Evolutionary conservation across 306 rosid species (phyloP).

Genomic region (Begonia fuchsioides): DNA sequence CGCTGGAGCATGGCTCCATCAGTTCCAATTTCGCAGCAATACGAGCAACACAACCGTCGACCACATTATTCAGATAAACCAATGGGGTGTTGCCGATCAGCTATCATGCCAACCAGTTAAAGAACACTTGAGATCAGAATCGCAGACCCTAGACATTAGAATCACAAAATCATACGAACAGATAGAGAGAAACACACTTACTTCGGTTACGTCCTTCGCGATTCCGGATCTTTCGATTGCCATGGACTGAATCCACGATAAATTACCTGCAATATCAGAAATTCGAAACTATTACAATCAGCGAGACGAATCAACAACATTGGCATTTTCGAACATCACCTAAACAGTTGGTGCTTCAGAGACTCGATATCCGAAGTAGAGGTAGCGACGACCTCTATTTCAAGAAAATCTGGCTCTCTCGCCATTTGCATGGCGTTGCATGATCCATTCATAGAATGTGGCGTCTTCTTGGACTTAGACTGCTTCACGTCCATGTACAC

Average conservation of each 20-base stretch:
- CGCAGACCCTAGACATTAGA: no score
- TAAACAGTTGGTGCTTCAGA: background rate
- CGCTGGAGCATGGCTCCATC: conserved; percentile 78
- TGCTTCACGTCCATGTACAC: no score
- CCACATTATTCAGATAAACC: conserved; percentile 49
- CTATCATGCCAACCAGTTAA: conserved; percentile 10
- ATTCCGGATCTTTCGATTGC: conserved; percentile 38
- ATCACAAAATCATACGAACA: no score
- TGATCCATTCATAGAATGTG: no score
- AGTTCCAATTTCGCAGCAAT: conserved; percentile 58
- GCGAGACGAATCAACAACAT: background rate
- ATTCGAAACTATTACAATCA: background rate
- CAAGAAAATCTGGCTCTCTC: no score
- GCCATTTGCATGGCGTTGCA: no score
- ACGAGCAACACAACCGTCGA: conserved; percentile 53
- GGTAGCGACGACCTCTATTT: no score
- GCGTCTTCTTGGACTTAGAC: no score
- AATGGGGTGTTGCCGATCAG: conserved; percentile 69
- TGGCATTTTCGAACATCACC: conserved; percentile 4
- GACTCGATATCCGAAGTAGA: background rate
- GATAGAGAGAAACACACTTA: conserved; percentile 14
- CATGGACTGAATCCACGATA: conserved; percentile 25
- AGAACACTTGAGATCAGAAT: background rate
- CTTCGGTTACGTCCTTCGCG: conserved; percentile 65
- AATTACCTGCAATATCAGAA: background rate